Conservation (phyloP, 495 filamentous ascomycete species). For the Thermochaetoides thermophila region DNA sequence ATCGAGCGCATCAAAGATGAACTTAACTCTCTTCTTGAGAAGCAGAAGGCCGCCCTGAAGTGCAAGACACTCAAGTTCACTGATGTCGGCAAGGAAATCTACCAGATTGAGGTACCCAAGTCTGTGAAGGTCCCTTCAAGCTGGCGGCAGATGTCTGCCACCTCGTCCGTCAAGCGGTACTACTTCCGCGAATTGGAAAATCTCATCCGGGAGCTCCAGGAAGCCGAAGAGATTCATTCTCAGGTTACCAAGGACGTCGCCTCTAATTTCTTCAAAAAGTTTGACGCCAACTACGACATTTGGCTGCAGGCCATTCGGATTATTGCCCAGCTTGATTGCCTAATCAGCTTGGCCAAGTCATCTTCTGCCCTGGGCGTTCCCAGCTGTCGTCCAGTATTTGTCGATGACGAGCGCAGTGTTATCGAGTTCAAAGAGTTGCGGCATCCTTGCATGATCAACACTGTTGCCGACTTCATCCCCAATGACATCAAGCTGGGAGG, state of each 20-base stretch:
- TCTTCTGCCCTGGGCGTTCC: constrained; percentile 71
- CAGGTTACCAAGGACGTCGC: constrained; percentile 85
- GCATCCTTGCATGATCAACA: constrained; percentile 84
- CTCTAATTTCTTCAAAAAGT: constrained; percentile 67
- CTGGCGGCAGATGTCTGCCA: constrained; percentile 96
- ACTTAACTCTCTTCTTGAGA: constrained; percentile 56
- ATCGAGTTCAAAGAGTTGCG: constrained; percentile 85
- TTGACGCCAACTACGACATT: constrained; percentile 72
- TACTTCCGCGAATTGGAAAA: constrained; percentile 74
- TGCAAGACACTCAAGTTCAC: constrained; percentile 61
- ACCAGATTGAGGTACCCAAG: constrained; percentile 83
- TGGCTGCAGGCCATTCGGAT: constrained; percentile 83
- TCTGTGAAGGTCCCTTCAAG: constrained; percentile 72
- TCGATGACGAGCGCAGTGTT: constrained; percentile 69
- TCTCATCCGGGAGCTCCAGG: constrained; percentile 73
- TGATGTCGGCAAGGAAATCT: constrained; percentile 93
- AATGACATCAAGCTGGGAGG: constrained; percentile 89
- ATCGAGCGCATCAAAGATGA: constrained; percentile 58
- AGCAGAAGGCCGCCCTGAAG: constrained; percentile 49
- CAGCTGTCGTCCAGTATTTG: constrained; percentile 75
- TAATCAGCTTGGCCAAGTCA: constrained; percentile 82
- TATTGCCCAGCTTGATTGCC: constrained; percentile 83
- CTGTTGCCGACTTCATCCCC: constrained; percentile 87
- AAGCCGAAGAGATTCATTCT: constrained; percentile 85
- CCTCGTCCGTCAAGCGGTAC: constrained; percentile 80